Evolutionary conservation across 306 rosid species (phyloP).

Genomic region (Abrus pulchellus): DNA sequence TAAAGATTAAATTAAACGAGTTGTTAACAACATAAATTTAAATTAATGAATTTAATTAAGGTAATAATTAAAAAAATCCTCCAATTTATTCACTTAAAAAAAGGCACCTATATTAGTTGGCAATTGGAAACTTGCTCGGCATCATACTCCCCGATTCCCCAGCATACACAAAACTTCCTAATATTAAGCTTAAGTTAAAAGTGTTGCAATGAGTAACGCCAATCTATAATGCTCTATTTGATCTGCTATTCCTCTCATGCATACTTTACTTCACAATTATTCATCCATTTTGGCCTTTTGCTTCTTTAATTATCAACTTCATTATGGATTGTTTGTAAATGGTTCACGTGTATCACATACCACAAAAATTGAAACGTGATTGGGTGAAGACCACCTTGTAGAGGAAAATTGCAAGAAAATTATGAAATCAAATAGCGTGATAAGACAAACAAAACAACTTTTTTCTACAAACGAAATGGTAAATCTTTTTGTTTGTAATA

Average conservation of each 20-base stretch:
- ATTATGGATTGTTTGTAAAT: background rate
- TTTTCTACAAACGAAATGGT: too few species aligned
- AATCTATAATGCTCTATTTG: background rate
- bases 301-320: constrained; percentile 17
- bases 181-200: background rate
- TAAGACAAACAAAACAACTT: too few species aligned
- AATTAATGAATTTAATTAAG: too few species aligned
- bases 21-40: too few species aligned
- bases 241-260: background rate
- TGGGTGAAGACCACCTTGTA: too few species aligned
- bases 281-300: background rate
- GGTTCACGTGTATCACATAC: background rate
- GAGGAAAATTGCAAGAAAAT: too few species aligned
- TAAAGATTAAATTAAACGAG: too few species aligned
- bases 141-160: too few species aligned
- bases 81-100: background rate
- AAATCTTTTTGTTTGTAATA: too few species aligned
- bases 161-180: background rate
- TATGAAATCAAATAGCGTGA: too few species aligned
- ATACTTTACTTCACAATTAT: constrained; percentile 13
- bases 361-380: too few species aligned
- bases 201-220: background rate
- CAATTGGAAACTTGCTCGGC: background rate
- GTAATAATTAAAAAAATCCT: too few species aligned
- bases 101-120: background rate